Base-by-base conservation (phyloP, 352 stramenopile species). In the Phytopythium boreale region DNA sequence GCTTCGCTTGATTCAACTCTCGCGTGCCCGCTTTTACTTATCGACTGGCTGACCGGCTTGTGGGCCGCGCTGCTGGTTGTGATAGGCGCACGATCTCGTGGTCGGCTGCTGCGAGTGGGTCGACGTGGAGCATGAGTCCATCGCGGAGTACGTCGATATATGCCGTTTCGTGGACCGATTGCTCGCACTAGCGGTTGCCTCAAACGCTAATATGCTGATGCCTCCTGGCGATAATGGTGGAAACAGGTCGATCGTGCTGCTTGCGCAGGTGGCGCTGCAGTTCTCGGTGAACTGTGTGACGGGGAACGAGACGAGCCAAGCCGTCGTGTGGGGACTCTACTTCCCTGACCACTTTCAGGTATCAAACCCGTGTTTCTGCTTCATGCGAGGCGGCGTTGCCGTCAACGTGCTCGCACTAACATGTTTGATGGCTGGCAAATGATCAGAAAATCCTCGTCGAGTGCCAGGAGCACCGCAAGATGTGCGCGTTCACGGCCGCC, bases 381-480 rank as follows among this genome's bases (percentile, higher is more conserved):
- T 36, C 31, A 8, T 8, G 31, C 31, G 31, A 36, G 31, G 8
- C 8, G 8, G 3, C 8, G 8, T 36, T 36, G 8, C 31, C 31
- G 31, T 8, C 8, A 36, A 8, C 8, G 31, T 19, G 29, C 8
- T 52, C 5, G 44, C 8, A 11, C 4, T 26, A 4, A 19, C 49
- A 15, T 56, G 7, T 51, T 29, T 63, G 1, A 20, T 9, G 22
- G 12, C 10, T 53, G 10, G 47, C 15, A 24, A 43, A 22, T 17
- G 20, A 29, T 19, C 50, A 94, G 85, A 93, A 92, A 93, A 63
- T 93, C 6, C 66, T 95, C 27, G 77, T 93, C 12, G 86, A 95
- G 57, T 93, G 81, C 39, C 86, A 95, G 24, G 65, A 82, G 62
- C 70, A 93, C 52, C 86, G 86, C 34, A 95, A 95, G 62, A 60